Evolutionary conservation across 129 eudicot genomes (phyloP).

Genomic region (Pulicaria dysenterica): DNA sequence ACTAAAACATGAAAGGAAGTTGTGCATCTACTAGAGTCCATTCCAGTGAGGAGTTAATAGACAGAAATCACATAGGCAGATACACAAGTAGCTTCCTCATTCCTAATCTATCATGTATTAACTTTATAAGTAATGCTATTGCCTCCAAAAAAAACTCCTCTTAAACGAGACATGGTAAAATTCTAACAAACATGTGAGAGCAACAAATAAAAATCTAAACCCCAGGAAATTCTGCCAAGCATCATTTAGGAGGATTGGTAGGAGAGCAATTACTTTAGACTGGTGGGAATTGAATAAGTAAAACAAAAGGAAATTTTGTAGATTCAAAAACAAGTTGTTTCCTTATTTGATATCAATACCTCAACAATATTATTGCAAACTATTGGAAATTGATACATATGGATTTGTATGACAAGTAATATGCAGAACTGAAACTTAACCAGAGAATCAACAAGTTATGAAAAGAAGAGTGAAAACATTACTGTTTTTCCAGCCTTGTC

Average conservation of each 20-base stretch:
- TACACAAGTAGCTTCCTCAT: not conserved
- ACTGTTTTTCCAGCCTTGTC: conserved; percentile 99
- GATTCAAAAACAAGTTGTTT: conserved; percentile 16
- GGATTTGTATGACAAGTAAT: conserved; percentile 15
- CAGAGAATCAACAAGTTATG: conserved; percentile 13
- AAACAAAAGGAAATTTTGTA: not conserved
- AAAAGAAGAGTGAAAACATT: conserved; percentile 29
- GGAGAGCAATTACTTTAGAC: not conserved
- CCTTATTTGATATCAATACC: conserved; percentile 1
- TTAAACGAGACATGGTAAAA: not conserved
- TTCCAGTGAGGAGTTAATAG: conserved; percentile 8
- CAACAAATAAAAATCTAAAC: too few relatives aligned
- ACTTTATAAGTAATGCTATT: not conserved
- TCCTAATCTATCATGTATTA: not conserved
- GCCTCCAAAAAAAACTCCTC: not conserved
- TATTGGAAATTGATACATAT: conserved; percentile 10
- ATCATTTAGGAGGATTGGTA: not conserved
- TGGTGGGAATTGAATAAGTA: not conserved
- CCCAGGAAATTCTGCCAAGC: not conserved
- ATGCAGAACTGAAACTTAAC: conserved; percentile 9
- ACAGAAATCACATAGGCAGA: not conserved
- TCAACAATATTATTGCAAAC: not conserved
- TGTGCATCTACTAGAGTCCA: not conserved
- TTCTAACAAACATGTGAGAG: too few relatives aligned
- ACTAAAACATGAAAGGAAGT: not conserved